Conservation (phyloP, 1,284 basidiomycete species). For the Hypsizygus ulmarius region DNA sequence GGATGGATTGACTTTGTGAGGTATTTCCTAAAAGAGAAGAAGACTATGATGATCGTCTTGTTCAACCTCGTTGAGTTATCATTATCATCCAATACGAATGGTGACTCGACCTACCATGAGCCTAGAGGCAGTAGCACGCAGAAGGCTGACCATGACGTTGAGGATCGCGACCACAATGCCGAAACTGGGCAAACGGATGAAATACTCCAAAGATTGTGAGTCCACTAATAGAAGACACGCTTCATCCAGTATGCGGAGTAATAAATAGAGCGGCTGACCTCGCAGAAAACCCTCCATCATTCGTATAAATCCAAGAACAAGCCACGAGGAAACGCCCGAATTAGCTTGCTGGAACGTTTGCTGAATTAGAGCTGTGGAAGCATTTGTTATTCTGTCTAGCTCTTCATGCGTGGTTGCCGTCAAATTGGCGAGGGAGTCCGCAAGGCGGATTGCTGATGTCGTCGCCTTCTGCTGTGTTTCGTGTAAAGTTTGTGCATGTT, state of each 20-base stretch:
- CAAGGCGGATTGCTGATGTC: slow-evolving; percentile 34
- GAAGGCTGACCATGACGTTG: slow-evolving; percentile 7
- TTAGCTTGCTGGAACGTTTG: slow-evolving; percentile 4
- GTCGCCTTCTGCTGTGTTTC: slow-evolving; percentile 26
- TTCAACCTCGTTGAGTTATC: background rate
- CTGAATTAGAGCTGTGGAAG: slow-evolving; percentile 27
- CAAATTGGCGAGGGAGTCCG: slow-evolving; percentile 34
- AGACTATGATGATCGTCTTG: slow-evolving; percentile 15
- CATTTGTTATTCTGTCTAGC: slow-evolving; percentile 43
- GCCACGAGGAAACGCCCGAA: slow-evolving; percentile 9
- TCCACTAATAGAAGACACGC: slow-evolving; percentile 4
- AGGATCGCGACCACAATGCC: slow-evolving; percentile 5
- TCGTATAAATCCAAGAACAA: slow-evolving; percentile 1
- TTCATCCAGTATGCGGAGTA: background rate
- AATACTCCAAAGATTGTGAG: slow-evolving; percentile 8
- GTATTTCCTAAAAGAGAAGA: slow-evolving; percentile 11
- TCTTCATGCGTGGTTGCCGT: slow-evolving; percentile 38
- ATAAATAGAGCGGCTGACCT: slow-evolving; percentile 3
- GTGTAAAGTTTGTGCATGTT: slow-evolving; percentile 22
- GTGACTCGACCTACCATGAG: slow-evolving; percentile 12
- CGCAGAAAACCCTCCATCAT: slow-evolving; percentile 5
- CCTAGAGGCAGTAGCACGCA: slow-evolving; percentile 15
- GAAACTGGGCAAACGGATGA: slow-evolving; percentile 9
- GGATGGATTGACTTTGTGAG: background rate
- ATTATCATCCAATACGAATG: background rate